Evolutionary conservation across 2,329 filamentous ascomycete species (phyloP).

Genomic region (Botrytis sinoallii): DNA sequence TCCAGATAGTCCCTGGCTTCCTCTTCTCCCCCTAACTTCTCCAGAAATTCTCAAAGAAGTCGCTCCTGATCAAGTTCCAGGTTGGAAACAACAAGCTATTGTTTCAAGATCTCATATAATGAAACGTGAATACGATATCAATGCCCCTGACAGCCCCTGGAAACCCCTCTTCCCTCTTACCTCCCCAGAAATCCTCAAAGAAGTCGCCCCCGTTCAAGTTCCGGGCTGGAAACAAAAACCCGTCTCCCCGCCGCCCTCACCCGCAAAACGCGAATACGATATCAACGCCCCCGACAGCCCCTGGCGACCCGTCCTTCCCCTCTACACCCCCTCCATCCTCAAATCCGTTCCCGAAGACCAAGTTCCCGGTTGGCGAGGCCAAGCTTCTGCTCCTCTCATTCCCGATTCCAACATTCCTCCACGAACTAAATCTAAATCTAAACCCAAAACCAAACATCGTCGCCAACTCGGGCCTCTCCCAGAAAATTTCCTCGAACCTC

Average conservation of each 20-base stretch:
- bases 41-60: constrained; percentile 1
- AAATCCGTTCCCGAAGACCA: neutral
- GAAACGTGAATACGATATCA: neutral
- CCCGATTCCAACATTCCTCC: neutral
- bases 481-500: constrained; percentile 3
- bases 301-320: neutral
- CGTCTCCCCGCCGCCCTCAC: neutral
- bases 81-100: neutral
- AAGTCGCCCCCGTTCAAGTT: neutral
- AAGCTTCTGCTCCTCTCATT: neutral
- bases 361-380: neutral
- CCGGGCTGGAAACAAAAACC: neutral
- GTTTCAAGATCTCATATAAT: neutral
- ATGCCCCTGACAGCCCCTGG: neutral
- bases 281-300: neutral
- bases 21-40: neutral
- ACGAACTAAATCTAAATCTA: neutral
- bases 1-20: neutral
- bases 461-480: neutral
- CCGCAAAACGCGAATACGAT: constrained; percentile 1
- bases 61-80: neutral
- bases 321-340: neutral
- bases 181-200: constrained; percentile 1
- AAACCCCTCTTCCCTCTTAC: neutral
- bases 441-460: neutral